Percentiles rank a stretch among this genome's conserved stretches.
phyloP scores from a whole-genome alignment of 768 basidiomycete genomes.

The Boletus patriciae region DNA sequence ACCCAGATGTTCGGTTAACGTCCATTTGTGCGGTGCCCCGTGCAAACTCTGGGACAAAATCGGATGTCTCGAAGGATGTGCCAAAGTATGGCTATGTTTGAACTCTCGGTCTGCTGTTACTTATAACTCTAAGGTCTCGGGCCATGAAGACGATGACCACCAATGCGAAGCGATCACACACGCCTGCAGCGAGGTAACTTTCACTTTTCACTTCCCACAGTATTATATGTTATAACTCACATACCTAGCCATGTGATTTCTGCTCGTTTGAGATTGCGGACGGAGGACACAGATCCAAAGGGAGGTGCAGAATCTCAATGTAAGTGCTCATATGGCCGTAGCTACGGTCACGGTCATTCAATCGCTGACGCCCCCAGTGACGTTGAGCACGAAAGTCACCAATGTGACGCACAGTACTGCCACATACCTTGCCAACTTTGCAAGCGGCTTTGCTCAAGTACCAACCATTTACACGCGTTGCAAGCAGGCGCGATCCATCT shows the following conservation, averaged over 20 bases:
- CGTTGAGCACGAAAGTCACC: conserved; percentile 45
- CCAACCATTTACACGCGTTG: conserved; percentile 54
- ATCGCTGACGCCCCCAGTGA: conserved; percentile 37
- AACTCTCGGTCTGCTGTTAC: background rate
- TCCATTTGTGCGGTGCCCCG: conserved; percentile 55
- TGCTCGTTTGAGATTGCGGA: conserved; percentile 25
- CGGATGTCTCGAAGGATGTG: conserved; percentile 54
- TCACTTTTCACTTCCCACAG: background rate
- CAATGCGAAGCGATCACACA: conserved; percentile 52
- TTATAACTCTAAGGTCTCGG: conserved; percentile 38
- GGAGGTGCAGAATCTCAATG: conserved; percentile 44
- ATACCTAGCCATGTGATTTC: conserved; percentile 44
- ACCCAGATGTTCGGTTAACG: conserved; percentile 49
- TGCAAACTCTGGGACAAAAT: conserved; percentile 46
- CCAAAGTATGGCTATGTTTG: conserved; percentile 39
- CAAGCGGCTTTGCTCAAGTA: conserved; percentile 46
- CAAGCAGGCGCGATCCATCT: conserved; percentile 45
- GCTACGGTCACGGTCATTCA: background rate
- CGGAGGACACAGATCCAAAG: conserved; percentile 41
- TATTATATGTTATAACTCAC: background rate
- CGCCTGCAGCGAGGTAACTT: conserved; percentile 53
- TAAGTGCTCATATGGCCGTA: conserved; percentile 18
- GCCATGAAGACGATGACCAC: conserved; percentile 51
- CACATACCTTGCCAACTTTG: conserved; percentile 57
- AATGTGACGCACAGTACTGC: conserved; percentile 52